Evolutionary conservation across 1,284 basidiomycete genomes (phyloP).

Genomic region (Xerocomus amazonicus): DNA sequence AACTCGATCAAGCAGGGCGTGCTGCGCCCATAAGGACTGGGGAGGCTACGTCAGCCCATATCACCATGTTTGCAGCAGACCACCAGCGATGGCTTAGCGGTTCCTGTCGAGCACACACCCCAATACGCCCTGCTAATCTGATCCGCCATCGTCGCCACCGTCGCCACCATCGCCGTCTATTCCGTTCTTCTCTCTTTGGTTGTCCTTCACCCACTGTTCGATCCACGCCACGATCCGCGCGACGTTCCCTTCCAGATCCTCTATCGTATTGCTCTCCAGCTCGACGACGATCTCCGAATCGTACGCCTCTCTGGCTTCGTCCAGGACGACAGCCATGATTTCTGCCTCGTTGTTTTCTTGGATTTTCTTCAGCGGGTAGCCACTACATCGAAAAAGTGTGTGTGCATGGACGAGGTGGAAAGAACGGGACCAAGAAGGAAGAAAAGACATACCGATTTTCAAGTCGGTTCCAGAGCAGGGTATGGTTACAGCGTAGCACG

Average conservation of each 20-base stretch:
- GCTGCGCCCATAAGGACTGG: too few species aligned
- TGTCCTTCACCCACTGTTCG: conserved; percentile 67
- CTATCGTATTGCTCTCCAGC: conserved; percentile 73
- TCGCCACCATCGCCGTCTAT: conserved; percentile 5
- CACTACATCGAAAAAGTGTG: conserved; percentile 43
- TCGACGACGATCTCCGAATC: conserved; percentile 84
- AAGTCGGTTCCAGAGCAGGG: conserved; percentile 87
- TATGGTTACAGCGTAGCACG: conserved; percentile 88
- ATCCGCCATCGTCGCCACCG: not conserved
- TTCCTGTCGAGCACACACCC: not conserved
- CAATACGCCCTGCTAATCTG: conserved; percentile 8
- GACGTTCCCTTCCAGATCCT: conserved; percentile 87
- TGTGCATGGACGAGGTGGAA: too few species aligned
- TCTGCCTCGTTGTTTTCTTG: conserved; percentile 99
- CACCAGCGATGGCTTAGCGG: too few species aligned
- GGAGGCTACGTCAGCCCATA: too few species aligned
- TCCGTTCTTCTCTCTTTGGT: conserved; percentile 3
- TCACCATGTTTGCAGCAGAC: too few species aligned
- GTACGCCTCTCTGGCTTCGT: conserved; percentile 88
- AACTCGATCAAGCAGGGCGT: too few species aligned
- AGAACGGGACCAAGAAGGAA: too few species aligned
- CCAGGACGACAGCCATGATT: conserved; percentile 92
- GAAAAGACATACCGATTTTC: conserved; percentile 72
- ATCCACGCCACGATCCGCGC: conserved; percentile 86
- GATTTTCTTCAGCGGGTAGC: conserved; percentile 90